These are phyloP conservation scores for Helminthosporium solani DNA, from an alignment of 2,329 filamentous ascomycete species.

Conservation along the genomic window DNA sequence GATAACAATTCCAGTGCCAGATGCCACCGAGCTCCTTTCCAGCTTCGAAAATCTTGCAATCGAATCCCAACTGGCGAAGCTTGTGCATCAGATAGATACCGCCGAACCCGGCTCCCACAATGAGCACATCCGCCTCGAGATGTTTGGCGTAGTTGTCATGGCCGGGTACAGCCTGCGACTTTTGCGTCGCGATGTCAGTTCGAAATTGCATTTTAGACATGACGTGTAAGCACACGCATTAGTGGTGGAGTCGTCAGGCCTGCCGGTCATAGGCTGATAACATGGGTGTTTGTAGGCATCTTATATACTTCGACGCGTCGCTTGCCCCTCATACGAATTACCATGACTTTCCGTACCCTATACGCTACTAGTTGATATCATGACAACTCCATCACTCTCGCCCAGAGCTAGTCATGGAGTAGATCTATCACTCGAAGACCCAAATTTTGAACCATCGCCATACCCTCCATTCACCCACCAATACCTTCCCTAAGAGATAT, in stretches of 20 bases:
- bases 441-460: background rate
- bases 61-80: constrained; percentile 43
- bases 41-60: constrained; percentile 45
- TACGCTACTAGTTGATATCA: background rate
- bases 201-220: constrained; percentile 29
- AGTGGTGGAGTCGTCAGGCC: background rate
- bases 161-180: constrained; percentile 15
- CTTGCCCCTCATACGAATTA: constrained; percentile 1
- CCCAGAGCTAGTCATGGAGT: background rate
- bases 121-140: constrained; percentile 41
- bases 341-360: background rate
- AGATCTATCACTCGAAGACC: background rate
- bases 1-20: constrained; percentile 50
- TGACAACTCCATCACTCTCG: background rate
- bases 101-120: constrained; percentile 45
- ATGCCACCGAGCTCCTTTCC: constrained; percentile 46
- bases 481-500: background rate
- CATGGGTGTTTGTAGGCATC: background rate
- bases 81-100: constrained; percentile 47
- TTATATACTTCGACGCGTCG: constrained; percentile 3
- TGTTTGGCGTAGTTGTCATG: constrained; percentile 40
- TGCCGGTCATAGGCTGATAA: background rate
- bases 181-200: constrained; percentile 34
- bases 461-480: background rate
- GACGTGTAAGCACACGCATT: no score